phyloP scores from a whole-genome alignment of 495 filamentous ascomycete genomes.

The Podospora tetraspora region DNA sequence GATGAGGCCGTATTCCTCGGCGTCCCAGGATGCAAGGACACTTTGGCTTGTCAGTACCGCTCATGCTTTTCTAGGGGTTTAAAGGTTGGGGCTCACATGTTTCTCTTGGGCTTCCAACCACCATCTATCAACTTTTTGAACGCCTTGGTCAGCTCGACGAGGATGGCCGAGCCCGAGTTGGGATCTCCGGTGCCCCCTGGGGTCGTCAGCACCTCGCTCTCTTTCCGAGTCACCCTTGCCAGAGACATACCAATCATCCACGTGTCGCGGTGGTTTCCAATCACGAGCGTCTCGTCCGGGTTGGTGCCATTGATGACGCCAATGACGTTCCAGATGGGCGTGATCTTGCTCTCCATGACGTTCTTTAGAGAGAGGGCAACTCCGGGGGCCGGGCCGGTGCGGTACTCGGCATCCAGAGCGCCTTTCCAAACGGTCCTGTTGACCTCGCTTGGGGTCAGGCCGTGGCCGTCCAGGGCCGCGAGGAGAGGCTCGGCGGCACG shows the following conservation, averaged over 20 bases:
- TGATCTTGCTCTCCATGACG: conserved; percentile 72
- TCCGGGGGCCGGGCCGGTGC: conserved; percentile 73
- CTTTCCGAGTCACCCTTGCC: conserved; percentile 44
- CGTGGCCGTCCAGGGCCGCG: conserved; percentile 73
- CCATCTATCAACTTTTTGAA: conserved; percentile 66
- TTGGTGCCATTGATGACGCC: conserved; percentile 80
- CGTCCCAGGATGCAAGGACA: conserved; percentile 86
- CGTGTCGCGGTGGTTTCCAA: conserved; percentile 86
- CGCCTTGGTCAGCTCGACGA: conserved; percentile 71
- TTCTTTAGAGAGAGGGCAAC: conserved; percentile 70
- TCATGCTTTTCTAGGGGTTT: neutral
- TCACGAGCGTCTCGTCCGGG: conserved; percentile 65
- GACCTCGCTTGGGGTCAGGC: conserved; percentile 65
- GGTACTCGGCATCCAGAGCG: conserved; percentile 73
- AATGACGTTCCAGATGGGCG: conserved; percentile 83
- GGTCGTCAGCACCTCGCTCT: conserved; percentile 1
- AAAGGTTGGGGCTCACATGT: conserved; percentile 44
- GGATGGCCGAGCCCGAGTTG: conserved; percentile 52
- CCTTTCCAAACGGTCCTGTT: conserved; percentile 64
- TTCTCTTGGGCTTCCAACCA: conserved; percentile 79
- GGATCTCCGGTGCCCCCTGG: conserved; percentile 4
- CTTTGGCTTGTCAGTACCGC: neutral
- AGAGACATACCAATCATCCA: conserved; percentile 71
- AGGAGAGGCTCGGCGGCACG: conserved; percentile 71
- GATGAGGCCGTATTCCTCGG: conserved; percentile 76